Base-by-base conservation (phyloP, 2,329 filamentous ascomycete genomes). In the Monosporascus sp. region DNA sequence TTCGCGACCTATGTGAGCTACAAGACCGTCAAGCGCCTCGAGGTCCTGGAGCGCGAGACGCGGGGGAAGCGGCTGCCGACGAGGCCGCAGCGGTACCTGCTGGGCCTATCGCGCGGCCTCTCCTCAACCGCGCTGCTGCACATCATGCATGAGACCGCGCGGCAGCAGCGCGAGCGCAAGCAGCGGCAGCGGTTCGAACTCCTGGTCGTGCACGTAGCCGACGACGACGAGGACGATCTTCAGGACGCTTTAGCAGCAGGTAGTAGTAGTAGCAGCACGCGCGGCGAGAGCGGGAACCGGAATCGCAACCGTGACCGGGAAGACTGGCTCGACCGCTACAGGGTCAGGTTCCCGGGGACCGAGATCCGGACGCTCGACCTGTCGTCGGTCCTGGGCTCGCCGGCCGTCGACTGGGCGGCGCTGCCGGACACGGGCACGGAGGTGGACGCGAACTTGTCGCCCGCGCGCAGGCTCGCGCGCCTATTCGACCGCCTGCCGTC, bases 21-120 rank as follows among this genome's bases (percentile, higher is more conserved):
- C 60, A 97, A 97, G 71, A 80, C 86, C 56, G 81, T 90, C 61
- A 93, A 93, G 71, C 88, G 91, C 20, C 72, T 84, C 27, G 76
- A 76, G 58, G 70, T 72, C 20, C 70, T 83, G 7, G 78, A 76
- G 64, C 76, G 75, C 43, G 78, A 82, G 52, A 77, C 72, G 49
- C 71, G 73, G 14, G 54, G 61, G 7, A 64, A 56, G 63, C 66
- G 49, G 36, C 47, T 49, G 27, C 50, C 27, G 53, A 47, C 49
- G 56, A 52, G 59, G 63, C 60, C 81, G 72, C 61, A 73, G 66
- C 65, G 68, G 34, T 81, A 96, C 48, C 75, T 96, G 19, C 75
- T 96, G 20, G 90, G 91, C 6, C 75, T 97, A 2, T 96, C 92
- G 0, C 86, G 91, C 63, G 93, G 94, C 1, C 76, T 88, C 1